Evolutionary conservation across 1,139 yeast genomes (phyloP).

Genomic region (Spathaspora sp.): DNA sequence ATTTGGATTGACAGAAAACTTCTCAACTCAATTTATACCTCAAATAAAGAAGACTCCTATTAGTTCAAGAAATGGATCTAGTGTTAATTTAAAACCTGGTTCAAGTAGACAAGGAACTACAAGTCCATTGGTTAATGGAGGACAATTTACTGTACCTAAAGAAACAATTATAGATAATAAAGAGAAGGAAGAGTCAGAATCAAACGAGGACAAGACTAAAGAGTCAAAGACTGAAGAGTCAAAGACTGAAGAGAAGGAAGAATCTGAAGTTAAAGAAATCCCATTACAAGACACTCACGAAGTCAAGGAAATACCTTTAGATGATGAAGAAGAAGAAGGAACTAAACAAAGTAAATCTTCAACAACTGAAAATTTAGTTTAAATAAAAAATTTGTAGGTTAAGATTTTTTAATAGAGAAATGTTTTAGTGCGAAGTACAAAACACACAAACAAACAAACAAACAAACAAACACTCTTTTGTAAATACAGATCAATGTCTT

Average conservation of each 20-base stretch:
- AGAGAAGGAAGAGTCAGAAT: too few species aligned
- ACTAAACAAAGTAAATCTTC: conserved; percentile 9
- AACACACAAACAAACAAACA: too few species aligned
- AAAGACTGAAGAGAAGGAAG: background rate
- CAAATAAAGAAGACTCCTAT: conserved; percentile 21
- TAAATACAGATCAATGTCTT: background rate
- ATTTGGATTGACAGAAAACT: conserved; percentile 39
- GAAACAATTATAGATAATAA: conserved; percentile 44
- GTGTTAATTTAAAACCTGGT: conserved; percentile 9
- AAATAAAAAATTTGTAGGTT: background rate
- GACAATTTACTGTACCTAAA: conserved; percentile 37
- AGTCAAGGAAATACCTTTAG: too few species aligned
- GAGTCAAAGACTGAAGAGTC: too few species aligned
- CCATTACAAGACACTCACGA: conserved; percentile 2
- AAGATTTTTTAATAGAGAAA: too few species aligned
- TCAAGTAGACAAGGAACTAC: conserved; percentile 11
- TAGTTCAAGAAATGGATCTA: conserved; percentile 12
- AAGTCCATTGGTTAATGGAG: conserved; percentile 28
- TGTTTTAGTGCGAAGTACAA: too few species aligned
- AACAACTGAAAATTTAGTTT: conserved; percentile 8
- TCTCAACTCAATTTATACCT: conserved; percentile 43
- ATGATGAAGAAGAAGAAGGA: conserved; percentile 8
- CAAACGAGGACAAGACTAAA: too few species aligned
- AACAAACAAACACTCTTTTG: too few species aligned
- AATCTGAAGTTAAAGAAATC: conserved; percentile 3